Evolutionary conservation across 1,284 basidiomycete genomes (phyloP).

Genomic region (Entoloma clypeatum): DNA sequence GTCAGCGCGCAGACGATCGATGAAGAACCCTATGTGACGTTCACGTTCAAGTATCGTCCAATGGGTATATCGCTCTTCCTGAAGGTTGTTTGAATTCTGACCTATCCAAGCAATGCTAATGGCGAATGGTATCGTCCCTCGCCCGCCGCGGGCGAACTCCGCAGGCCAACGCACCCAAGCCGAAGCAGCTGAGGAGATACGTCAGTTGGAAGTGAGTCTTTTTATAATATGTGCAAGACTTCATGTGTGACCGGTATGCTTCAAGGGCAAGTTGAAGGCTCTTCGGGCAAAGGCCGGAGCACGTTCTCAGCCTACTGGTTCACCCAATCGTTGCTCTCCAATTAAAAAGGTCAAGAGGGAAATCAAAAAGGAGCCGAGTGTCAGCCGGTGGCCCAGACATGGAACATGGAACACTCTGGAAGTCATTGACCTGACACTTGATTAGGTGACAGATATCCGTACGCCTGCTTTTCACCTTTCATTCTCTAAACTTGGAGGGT

Average conservation of each 20-base stretch:
- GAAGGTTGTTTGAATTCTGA: not conserved
- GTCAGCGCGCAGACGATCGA: conserved; percentile 18
- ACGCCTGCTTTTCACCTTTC: too few relatives aligned
- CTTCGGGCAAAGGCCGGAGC: conserved; percentile 3
- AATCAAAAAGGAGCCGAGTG: not conserved
- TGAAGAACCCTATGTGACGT: conserved; percentile 20
- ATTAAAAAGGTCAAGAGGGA: not conserved
- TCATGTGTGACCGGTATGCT: not conserved
- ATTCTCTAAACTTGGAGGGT: too few relatives aligned
- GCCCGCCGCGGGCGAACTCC: too few relatives aligned
- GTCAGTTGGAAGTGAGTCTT: conserved; percentile 7
- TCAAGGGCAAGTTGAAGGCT: not conserved
- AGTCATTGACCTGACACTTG: conserved; percentile 6
- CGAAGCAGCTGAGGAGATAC: conserved; percentile 7
- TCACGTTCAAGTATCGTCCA: conserved; percentile 27
- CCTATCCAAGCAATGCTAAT: conserved; percentile 14
- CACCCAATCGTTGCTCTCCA: not conserved
- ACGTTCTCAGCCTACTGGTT: not conserved
- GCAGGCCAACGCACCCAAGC: not conserved
- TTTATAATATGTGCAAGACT: not conserved
- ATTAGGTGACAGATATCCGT: too few relatives aligned
- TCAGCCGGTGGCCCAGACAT: not conserved
- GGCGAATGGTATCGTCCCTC: conserved; percentile 17
- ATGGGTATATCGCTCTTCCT: conserved; percentile 16
- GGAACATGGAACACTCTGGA: not conserved